Conservation (phyloP, 345 rosid genomes). For the Leavenworthia alabamica region DNA sequence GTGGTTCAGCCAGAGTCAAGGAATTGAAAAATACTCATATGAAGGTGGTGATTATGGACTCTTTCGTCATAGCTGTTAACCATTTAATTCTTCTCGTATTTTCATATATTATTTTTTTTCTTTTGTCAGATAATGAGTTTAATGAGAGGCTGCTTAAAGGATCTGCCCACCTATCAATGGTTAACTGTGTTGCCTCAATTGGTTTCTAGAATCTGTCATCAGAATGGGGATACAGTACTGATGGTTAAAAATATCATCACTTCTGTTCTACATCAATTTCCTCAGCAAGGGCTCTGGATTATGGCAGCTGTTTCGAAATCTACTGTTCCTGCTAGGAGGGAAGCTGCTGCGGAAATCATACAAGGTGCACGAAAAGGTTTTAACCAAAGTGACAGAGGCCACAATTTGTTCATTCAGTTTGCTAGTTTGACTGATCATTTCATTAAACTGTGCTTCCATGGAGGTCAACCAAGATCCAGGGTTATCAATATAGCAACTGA, state of each 20-base stretch:
- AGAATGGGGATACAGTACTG: conserved; percentile 73
- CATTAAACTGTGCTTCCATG: conserved; percentile 81
- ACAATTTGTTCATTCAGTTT: conserved; percentile 77
- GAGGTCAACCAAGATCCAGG: conserved; percentile 73
- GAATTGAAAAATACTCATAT: conserved; percentile 59
- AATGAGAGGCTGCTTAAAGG: conserved; percentile 91
- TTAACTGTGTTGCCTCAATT: conserved; percentile 86
- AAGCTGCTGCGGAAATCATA: conserved; percentile 91
- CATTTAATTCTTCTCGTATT: conserved; percentile 6
- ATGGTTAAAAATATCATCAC: conserved; percentile 72
- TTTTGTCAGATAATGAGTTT: conserved; percentile 69
- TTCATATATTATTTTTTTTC: background rate
- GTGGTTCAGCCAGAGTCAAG: conserved; percentile 48
- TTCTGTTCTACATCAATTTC: conserved; percentile 81
- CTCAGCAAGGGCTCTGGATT: conserved; percentile 92
- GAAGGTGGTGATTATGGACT: conserved; percentile 46
- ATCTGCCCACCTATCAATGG: conserved; percentile 95
- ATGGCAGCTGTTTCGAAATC: conserved; percentile 99
- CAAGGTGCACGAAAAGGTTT: conserved; percentile 81
- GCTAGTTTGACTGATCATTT: conserved; percentile 86
- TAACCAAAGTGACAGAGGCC: conserved; percentile 59
- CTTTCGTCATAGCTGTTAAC: background rate
- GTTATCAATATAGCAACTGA: conserved; percentile 82
- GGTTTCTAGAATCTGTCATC: conserved; percentile 98
- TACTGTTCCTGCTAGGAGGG: conserved; percentile 83